phyloP scores from a whole-genome alignment of 208 protist species.

The Wallacemonas collosoma region DNA sequence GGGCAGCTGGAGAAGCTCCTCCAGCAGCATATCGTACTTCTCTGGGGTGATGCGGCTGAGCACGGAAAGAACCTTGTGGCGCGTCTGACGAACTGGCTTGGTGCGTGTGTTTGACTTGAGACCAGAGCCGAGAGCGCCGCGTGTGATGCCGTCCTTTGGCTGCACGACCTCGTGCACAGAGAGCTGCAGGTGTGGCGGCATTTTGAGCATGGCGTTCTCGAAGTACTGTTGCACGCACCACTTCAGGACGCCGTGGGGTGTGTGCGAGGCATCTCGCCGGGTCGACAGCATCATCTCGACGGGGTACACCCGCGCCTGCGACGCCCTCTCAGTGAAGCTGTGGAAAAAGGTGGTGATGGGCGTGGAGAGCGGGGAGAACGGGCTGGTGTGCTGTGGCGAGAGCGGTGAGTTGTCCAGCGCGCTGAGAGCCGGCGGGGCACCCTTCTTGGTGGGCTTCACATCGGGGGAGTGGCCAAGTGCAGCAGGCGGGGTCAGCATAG shows the following conservation, averaged over 20 bases:
- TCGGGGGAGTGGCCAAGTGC: conserved; percentile 64
- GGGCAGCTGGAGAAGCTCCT: conserved; percentile 78
- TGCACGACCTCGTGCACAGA: conserved; percentile 58
- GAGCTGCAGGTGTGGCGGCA: conserved; percentile 79
- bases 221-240: conserved; percentile 81
- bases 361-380: conserved; percentile 62
- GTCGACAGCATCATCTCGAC: conserved; percentile 82
- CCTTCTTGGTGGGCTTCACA: conserved; percentile 27
- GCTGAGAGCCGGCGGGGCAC: conserved; percentile 20
- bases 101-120: conserved; percentile 50
- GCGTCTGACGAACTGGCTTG: conserved; percentile 67
- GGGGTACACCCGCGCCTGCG: conserved; percentile 54
- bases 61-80: conserved; percentile 89
- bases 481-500: conserved; percentile 46
- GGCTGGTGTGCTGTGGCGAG: conserved; percentile 33
- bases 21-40: conserved; percentile 75
- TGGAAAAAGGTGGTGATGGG: conserved; percentile 57
- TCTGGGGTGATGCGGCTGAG: conserved; percentile 81
- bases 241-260: conserved; percentile 76
- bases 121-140: conserved; percentile 61
- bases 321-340: conserved; percentile 65
- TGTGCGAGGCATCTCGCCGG: conserved; percentile 81
- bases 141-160: conserved; percentile 49
- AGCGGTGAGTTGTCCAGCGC: conserved; percentile 15
- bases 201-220: conserved; percentile 73